Conservation (phyloP, 192 early-diverging fungal species). For the Rhizophagus sp. region DNA sequence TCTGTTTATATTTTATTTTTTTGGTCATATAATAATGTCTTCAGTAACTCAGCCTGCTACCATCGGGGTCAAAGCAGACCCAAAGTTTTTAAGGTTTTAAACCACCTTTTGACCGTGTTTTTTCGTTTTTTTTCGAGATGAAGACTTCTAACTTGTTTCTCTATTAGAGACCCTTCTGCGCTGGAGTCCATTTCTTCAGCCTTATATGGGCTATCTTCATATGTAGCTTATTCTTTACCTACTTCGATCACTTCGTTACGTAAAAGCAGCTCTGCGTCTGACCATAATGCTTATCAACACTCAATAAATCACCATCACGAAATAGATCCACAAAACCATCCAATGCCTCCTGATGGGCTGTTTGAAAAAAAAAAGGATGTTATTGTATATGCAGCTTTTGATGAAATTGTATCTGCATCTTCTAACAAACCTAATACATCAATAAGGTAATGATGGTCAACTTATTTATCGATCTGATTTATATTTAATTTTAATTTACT, state of each 20-base stretch:
- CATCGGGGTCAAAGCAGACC: slow-evolving; percentile 22
- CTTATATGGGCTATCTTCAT: slow-evolving; percentile 61
- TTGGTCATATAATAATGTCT: background rate
- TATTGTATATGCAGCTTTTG: slow-evolving; percentile 37
- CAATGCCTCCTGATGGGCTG: background rate
- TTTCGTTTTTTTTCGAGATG: background rate
- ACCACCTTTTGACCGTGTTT: background rate
- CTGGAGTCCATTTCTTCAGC: slow-evolving; percentile 62
- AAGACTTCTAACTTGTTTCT: background rate
- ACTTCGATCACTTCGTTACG: slow-evolving; percentile 32
- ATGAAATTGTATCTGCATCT: slow-evolving; percentile 29
- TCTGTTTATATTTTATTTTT: too few relatives aligned
- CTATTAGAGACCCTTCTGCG: slow-evolving; percentile 60
- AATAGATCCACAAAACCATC: background rate
- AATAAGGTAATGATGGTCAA: background rate
- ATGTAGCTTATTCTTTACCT: slow-evolving; percentile 64
- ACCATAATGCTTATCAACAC: background rate
- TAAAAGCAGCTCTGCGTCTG: background rate
- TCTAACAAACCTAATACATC: background rate
- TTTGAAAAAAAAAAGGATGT: slow-evolving; percentile 23
- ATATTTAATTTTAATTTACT: background rate
- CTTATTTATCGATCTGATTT: background rate
- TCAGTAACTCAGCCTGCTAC: background rate
- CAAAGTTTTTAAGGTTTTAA: slow-evolving; percentile 20
- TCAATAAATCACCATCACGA: background rate